Evolutionary conservation across 176 grass and related monocot genomes (phyloP), one percentile per base, ranked within the genome.

Genomic region (Oryza brachyantha): DNA sequence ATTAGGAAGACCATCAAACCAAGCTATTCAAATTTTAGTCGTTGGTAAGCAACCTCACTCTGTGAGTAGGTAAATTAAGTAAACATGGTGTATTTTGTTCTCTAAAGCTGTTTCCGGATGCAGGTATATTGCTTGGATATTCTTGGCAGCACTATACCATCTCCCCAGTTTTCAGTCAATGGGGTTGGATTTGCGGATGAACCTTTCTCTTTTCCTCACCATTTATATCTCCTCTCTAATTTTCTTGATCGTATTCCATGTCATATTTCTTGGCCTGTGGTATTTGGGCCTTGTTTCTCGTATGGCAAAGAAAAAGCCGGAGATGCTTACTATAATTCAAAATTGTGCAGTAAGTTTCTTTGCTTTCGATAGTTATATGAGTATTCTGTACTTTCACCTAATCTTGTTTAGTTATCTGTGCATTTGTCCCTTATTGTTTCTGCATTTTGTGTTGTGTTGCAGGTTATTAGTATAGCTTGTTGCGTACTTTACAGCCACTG

Each of bases 81-180:
- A 46, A 61, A 81, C 13, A 68, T 61, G 17, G 40, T 79, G 64
- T 52, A 70, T 24, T 24, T 77, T 7, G 58, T 55, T 75, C 34
- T 69, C 36, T 80, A 58, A 80, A 48, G 3, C 29, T 80, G 42
- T 43, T 86, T 80, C 46, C 36, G 66, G 37, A 60, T 86, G 85
- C 81, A 99, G 96, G 96, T 99, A 99, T 58, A 89, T 99, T 78
- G 92, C 86, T 41, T 99, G 96, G 96, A 99, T 99, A 82, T 99
- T 95, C 86, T 84, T 94, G 71, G 92, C 96, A 81, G 92, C 96
- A 52, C 84, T 95, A 64, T 97, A 97, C 79, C 96, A 99, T 83
- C 93, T 99, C 68, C 96, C 96, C n/a, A 99, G 96, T 91, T 99
- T 99, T 88, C 92, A 87, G 66, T 99, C 96, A 29, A 99, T 99